A percentile compares a stretch with the other conserved stretches of the same genome.
Evolutionary conservation across 2,329 filamentous ascomycete species (phyloP).

Genomic region (Aspergillus sp.): DNA sequence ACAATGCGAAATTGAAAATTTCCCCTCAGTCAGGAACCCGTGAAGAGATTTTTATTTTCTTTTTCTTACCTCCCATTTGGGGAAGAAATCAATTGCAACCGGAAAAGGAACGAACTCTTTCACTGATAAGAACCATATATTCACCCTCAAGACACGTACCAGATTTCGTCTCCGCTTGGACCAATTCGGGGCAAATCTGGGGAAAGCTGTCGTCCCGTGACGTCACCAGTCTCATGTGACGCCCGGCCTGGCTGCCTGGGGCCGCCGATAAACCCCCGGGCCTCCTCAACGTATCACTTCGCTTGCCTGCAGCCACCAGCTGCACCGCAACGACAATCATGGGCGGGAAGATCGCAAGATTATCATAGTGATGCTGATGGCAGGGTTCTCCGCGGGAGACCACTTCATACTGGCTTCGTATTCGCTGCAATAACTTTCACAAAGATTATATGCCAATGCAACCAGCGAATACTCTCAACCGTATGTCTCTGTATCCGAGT

Average conservation of each 20-base stretch:
- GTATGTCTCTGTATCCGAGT: too few species aligned
- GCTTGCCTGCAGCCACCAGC: conserved; percentile 1
- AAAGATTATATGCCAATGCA: too few species aligned
- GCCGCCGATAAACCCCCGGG: neutral
- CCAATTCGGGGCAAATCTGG: conserved; percentile 12
- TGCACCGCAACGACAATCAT: neutral
- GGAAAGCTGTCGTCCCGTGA: conserved; percentile 16
- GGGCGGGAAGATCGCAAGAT: neutral
- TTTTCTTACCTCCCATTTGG: too few species aligned
- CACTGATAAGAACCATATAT: neutral
- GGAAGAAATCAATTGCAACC: neutral
- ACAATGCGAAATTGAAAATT: neutral
- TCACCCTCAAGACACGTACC: neutral
- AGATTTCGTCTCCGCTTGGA: conserved; percentile 1
- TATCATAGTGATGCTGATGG: neutral
- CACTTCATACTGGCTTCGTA: neutral
- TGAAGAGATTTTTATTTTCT: neutral
- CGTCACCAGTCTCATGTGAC: conserved; percentile 9
- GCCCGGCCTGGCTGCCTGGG: neutral
- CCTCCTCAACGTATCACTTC: neutral
- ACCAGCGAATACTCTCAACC: too few species aligned
- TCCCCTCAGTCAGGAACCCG: neutral
- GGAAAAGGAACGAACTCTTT: neutral
- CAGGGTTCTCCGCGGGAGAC: neutral
- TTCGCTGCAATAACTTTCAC: too few species aligned